Evolutionary conservation across 768 basidiomycete genomes (phyloP), one percentile per base, ranked within the genome.

Genomic region (Mycena latifolia): DNA sequence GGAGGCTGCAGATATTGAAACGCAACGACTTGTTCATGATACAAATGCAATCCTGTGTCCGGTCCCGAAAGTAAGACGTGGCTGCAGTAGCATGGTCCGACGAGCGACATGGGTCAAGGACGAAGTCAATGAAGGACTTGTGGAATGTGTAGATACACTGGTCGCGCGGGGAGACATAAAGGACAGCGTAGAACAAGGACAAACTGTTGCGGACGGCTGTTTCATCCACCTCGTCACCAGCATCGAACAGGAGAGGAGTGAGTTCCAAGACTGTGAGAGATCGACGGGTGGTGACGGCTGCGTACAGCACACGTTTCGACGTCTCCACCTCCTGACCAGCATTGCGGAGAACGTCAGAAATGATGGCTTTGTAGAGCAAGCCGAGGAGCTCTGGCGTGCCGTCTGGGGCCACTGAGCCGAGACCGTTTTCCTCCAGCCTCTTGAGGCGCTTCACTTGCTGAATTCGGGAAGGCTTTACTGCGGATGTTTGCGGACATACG

Each of bases 111-210:
- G 24, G 29, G 18, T 35, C 31, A 18, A 61, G 51, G 28, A 53
- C 33, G 39, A 61, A 61, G 50, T 61, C 60, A 17, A 3, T n/a
- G 25, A 61, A 53, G 39, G 60, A 61, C 41, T 50, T 61, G 60
- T 61, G 60, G 39, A 18, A 61, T 61, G 60, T 20, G 35, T 61
- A 61, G 60, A 61, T 29, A 22, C 61, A 62, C 1, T 54, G 27
- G 52, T 62, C 52, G 12, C 43, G 43, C 9, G 15, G 5, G 5
- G 61, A 62, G 41, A 62, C 24, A 46, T 52, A 62, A 1, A 62
- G 50, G 18, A 62, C 61, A n/a, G 61, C 61, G 33, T 62, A 27
- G 24, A 62, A 37, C 37, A 37, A 37, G 37, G 37, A 37, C 37
- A 37, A 37, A 37, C 37, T 37, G 37, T 37, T 37, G 37, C 14